Evolutionary conservation across 352 stramenopile genomes (phyloP).

Genomic region (Chrysophaeum taylorii): DNA sequence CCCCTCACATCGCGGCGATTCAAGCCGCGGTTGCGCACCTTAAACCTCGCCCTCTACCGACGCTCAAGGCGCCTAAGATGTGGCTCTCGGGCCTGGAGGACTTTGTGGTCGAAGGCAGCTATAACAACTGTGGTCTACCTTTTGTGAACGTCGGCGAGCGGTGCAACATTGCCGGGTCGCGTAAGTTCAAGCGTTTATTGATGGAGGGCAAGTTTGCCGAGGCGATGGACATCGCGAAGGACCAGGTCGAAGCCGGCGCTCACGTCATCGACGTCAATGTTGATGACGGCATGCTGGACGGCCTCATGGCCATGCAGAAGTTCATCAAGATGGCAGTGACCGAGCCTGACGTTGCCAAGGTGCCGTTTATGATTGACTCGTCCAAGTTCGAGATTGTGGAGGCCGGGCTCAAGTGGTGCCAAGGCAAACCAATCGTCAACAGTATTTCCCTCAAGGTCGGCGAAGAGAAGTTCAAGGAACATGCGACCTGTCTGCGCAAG

Average conservation of each 20-base stretch:
- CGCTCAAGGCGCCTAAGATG: slow-evolving; percentile 75
- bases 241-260: slow-evolving; percentile 88
- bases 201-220: slow-evolving; percentile 82
- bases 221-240: slow-evolving; percentile 88
- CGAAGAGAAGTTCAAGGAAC: slow-evolving; percentile 84
- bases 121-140: slow-evolving; percentile 67
- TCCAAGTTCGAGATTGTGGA: slow-evolving; percentile 95
- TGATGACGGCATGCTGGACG: slow-evolving; percentile 92
- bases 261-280: slow-evolving; percentile 96
- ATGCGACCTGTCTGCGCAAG: slow-evolving; percentile 83
- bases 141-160: slow-evolving; percentile 92
- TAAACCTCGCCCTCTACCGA: slow-evolving; percentile 61
- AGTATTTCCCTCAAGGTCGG: slow-evolving; percentile 93
- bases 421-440: slow-evolving; percentile 94
- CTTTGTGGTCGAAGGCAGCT: slow-evolving; percentile 75
- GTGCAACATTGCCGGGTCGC: slow-evolving; percentile 87
- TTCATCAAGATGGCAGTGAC: slow-evolving; percentile 94
- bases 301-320: slow-evolving; percentile 85
- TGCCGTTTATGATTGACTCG: slow-evolving; percentile 93
- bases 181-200: slow-evolving; percentile 90
- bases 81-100: slow-evolving; percentile 89
- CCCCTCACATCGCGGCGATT: slow-evolving; percentile 81
- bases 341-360: slow-evolving; percentile 84
- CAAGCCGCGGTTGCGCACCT: slow-evolving; percentile 60
- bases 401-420: slow-evolving; percentile 90